phyloP scores from a whole-genome alignment of 768 basidiomycete species.

The Agaricus sinodeliciosus region DNA sequence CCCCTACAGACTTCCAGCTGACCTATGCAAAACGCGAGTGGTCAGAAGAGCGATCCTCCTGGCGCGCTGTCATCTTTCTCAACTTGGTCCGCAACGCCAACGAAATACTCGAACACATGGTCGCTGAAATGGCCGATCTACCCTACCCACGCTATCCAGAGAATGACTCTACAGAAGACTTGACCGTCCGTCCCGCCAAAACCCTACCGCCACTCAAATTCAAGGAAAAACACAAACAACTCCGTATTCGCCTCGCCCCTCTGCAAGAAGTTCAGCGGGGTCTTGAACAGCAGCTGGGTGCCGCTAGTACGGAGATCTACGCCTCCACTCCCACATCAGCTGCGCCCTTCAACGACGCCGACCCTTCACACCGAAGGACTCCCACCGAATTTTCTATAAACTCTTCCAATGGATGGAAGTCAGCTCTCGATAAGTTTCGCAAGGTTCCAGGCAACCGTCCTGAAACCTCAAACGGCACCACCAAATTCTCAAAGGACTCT shows the following conservation, averaged over 20 bases:
- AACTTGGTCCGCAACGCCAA: constrained; percentile 76
- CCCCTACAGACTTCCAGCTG: constrained; percentile 59
- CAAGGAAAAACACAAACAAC: constrained; percentile 53
- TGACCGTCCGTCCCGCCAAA: constrained; percentile 27
- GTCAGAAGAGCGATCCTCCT: constrained; percentile 60
- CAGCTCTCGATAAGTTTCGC: constrained; percentile 51
- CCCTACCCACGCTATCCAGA: constrained; percentile 19
- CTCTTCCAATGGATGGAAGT: constrained; percentile 62
- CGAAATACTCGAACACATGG: constrained; percentile 49
- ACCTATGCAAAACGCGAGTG: constrained; percentile 67
- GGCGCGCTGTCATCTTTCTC: constrained; percentile 72
- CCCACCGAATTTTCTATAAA: constrained; percentile 52
- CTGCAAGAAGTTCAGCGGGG: constrained; percentile 51
- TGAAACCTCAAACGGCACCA: constrained; percentile 11
- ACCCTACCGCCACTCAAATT: constrained; percentile 41
- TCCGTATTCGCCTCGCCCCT: constrained; percentile 53
- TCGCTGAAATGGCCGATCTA: constrained; percentile 47
- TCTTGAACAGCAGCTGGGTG: constrained; percentile 54
- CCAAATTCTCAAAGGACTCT: constrained; percentile 27
- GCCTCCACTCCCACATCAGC: constrained; percentile 31
- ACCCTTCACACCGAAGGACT: constrained; percentile 18
- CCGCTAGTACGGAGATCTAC: constrained; percentile 46
- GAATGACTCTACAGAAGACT: constrained; percentile 38
- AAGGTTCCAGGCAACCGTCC: constrained; percentile 11
- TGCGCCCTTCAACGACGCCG: constrained; percentile 30